phyloP scores from a whole-genome alignment of 2,329 filamentous ascomycete genomes.

The Sporothrix pallida region DNA sequence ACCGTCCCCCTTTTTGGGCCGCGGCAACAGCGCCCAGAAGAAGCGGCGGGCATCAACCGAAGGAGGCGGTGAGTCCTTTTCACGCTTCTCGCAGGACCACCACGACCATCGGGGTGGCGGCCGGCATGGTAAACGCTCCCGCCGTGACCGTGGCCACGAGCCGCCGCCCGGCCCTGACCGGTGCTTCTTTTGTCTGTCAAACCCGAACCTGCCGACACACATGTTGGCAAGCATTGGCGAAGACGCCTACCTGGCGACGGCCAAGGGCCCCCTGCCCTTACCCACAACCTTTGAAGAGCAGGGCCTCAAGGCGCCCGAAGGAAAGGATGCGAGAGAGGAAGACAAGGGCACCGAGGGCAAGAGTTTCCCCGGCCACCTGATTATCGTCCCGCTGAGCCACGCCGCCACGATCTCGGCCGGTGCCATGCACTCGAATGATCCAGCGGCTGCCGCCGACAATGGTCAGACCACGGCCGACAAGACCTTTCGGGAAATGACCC shows the following conservation, averaged over 20 bases:
- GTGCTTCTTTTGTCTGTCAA: conserved; percentile 96
- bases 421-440: conserved; percentile 63
- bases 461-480: conserved; percentile 66
- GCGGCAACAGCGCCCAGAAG: conserved; percentile 43
- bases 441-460: conserved; percentile 41
- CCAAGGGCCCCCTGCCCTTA: conserved; percentile 85
- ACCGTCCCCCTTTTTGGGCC: conserved; percentile 69
- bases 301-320: conserved; percentile 54
- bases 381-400: conserved; percentile 89
- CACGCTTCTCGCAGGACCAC: conserved; percentile 55
- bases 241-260: conserved; percentile 85
- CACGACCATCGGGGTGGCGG: conserved; percentile 37
- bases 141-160: conserved; percentile 40
- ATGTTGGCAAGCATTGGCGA: conserved; percentile 89
- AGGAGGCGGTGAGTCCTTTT: conserved; percentile 53
- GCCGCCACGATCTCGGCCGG: conserved; percentile 70
- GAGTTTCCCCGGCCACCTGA: conserved; percentile 81
- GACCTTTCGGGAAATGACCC: conserved; percentile 80
- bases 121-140: conserved; percentile 52
- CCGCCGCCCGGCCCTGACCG: conserved; percentile 73
- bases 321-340: neutral
- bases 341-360: neutral
- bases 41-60: conserved; percentile 60
- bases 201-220: conserved; percentile 80
- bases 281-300: conserved; percentile 67